Percentiles rank a stretch among this genome's conserved stretches.
Conservation (phyloP, 805 yeast genomes). For the Clavispora santaluciae region DNA sequence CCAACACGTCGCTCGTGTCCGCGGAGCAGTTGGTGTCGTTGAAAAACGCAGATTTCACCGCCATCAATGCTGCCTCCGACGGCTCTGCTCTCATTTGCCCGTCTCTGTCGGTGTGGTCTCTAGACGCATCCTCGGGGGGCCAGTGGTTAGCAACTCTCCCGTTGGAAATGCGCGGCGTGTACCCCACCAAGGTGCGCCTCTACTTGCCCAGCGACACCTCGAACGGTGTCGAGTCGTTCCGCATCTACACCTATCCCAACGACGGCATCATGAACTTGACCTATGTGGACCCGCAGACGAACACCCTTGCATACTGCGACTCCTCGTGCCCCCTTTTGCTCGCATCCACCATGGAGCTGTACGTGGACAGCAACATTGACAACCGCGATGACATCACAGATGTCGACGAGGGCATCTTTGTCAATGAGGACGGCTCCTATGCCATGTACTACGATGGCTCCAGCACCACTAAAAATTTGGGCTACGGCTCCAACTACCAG, state of each 20-base stretch:
- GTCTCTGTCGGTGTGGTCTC: constrained; percentile 48
- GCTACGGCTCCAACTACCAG: constrained; percentile 52
- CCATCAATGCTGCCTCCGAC: constrained; percentile 36
- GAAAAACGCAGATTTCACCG: constrained; percentile 48
- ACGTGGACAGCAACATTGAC: constrained; percentile 21
- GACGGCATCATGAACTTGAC: constrained; percentile 89
- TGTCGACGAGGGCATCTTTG: constrained; percentile 26
- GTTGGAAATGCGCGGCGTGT: constrained; percentile 34
- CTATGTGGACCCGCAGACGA: constrained; percentile 70
- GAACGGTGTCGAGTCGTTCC: constrained; percentile 55
- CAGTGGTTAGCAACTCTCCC: constrained; percentile 63
- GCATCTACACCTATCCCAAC: constrained; percentile 73
- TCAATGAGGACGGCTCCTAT: constrained; percentile 31
- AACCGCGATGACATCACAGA: constrained; percentile 9
- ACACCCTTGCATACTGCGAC: constrained; percentile 62
- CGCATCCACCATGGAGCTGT: constrained; percentile 27
- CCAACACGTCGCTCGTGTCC: constrained; percentile 37
- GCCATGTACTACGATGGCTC: constrained; percentile 31
- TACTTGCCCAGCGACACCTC: constrained; percentile 51
- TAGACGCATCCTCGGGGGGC: constrained; percentile 46
- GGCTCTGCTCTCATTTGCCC: constrained; percentile 55
- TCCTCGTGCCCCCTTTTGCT: constrained; percentile 79
- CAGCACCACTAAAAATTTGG: constrained; percentile 31
- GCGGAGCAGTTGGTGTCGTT: constrained; percentile 62
- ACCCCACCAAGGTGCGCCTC: constrained; percentile 70